These are phyloP conservation scores for Xylariaceae sp. DNA, from an alignment of 2,329 filamentous ascomycete species.

Conservation along the genomic window DNA sequence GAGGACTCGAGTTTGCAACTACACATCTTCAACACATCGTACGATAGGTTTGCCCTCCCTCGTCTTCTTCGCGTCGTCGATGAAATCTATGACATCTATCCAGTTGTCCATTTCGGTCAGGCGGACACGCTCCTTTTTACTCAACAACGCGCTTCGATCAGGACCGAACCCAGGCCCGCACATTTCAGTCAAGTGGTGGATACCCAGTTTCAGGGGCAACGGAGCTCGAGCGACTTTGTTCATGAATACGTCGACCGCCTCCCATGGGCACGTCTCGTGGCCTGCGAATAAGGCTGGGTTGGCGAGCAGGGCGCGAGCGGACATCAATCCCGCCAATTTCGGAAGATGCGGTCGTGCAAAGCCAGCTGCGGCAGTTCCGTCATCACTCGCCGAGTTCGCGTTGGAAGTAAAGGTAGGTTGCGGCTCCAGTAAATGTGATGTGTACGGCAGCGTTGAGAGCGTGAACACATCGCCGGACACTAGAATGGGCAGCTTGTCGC, in stretches of 20 bases:
- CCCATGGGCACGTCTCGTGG: slow-evolving; percentile 54
- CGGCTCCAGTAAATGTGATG: slow-evolving; percentile 33
- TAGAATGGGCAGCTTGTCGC: slow-evolving; percentile 56
- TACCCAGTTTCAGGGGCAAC: slow-evolving; percentile 58
- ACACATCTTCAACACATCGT: neutral
- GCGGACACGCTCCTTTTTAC: slow-evolving; percentile 50
- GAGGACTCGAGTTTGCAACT: neutral
- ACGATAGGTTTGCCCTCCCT: slow-evolving; percentile 7
- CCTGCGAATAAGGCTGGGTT: slow-evolving; percentile 65
- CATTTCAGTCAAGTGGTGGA: slow-evolving; percentile 68
- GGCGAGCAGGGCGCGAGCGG: slow-evolving; percentile 61
- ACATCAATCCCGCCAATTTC: slow-evolving; percentile 62
- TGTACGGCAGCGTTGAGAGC: slow-evolving; percentile 46
- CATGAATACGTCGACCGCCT: slow-evolving; percentile 60
- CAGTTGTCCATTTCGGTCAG: slow-evolving; percentile 50
- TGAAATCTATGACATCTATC: slow-evolving; percentile 56
- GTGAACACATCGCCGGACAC: slow-evolving; percentile 68
- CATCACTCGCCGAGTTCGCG: neutral
- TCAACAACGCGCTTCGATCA: slow-evolving; percentile 52
- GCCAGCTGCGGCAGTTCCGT: slow-evolving; percentile 11
- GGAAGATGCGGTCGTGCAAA: slow-evolving; percentile 37
- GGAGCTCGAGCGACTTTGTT: slow-evolving; percentile 53
- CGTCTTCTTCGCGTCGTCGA: slow-evolving; percentile 42
- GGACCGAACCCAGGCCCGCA: slow-evolving; percentile 52
- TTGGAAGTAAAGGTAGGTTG: slow-evolving; percentile 25